phyloP scores from a whole-genome alignment of 2,329 filamentous ascomycete species.

The Beauveria bassiana region DNA sequence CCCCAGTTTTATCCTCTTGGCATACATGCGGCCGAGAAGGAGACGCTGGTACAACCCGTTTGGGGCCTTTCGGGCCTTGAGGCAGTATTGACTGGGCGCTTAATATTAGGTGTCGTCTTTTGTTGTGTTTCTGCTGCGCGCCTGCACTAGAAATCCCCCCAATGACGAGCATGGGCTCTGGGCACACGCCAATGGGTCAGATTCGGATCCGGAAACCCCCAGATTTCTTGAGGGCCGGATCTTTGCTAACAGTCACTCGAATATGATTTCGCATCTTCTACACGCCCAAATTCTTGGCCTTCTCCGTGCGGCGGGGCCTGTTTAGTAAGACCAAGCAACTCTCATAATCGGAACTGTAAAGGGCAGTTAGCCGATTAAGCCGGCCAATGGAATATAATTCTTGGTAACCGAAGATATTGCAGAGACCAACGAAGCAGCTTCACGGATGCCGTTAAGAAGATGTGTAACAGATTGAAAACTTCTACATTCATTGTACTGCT shows the following conservation, averaged over 20 bases:
- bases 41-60: too few relatives aligned
- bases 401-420: too few relatives aligned
- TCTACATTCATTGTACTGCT: constrained; percentile 5
- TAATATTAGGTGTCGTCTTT: too few relatives aligned
- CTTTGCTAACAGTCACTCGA: neutral
- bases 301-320: neutral
- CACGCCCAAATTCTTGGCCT: neutral
- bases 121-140: too few relatives aligned
- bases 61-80: neutral
- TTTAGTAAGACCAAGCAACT: neutral
- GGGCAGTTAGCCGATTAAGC: too few relatives aligned
- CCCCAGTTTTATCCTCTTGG: neutral
- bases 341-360: too few relatives aligned
- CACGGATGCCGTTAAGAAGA: neutral
- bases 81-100: too few relatives aligned
- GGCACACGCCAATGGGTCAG: too few relatives aligned
- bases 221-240: neutral
- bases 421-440: neutral
- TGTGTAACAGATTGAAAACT: neutral
- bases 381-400: neutral
- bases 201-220: neutral
- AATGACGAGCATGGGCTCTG: too few relatives aligned
- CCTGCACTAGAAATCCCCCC: too few relatives aligned
- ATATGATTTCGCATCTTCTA: neutral
- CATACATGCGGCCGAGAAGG: neutral